These are phyloP conservation scores for Saprolegnia parasitica DNA, from an alignment of 352 stramenopile genomes.

Conservation along the genomic window DNA sequence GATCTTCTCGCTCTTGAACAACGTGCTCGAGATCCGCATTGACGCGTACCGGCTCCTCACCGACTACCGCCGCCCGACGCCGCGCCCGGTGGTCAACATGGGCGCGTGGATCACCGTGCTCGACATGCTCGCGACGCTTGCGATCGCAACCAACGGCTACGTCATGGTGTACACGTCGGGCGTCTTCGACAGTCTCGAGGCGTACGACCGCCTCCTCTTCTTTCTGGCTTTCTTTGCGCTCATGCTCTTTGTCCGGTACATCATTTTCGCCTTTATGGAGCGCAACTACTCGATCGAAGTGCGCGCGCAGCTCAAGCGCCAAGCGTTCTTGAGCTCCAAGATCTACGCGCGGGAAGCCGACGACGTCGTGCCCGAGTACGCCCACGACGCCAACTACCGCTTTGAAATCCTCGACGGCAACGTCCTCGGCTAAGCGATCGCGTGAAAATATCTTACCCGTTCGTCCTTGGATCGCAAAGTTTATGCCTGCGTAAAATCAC, in stretches of 20 bases:
- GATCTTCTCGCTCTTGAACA: slow-evolving; percentile 88
- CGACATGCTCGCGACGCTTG: slow-evolving; percentile 82
- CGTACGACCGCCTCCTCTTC: slow-evolving; percentile 55
- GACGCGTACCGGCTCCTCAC: slow-evolving; percentile 83
- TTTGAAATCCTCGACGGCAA: slow-evolving; percentile 1
- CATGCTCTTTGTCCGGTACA: slow-evolving; percentile 84
- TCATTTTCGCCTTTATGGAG: slow-evolving; percentile 65
- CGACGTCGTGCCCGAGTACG: slow-evolving; percentile 12
- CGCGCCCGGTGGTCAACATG: slow-evolving; percentile 76
- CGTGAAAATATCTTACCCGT: no score
- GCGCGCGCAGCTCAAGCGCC: slow-evolving; percentile 62
- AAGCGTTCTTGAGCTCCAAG: slow-evolving; percentile 82
- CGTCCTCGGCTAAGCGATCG: background rate
- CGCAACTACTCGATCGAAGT: slow-evolving; percentile 61
- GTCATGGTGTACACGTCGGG: slow-evolving; percentile 89
- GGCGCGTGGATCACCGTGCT: slow-evolving; percentile 91
- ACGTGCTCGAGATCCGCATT: slow-evolving; percentile 89
- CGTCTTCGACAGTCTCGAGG: slow-evolving; percentile 73
- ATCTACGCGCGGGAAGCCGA: slow-evolving; percentile 14
- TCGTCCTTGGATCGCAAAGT: no score
- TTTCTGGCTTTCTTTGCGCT: slow-evolving; percentile 65
- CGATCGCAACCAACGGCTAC: slow-evolving; percentile 89
- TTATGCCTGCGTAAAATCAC: no score
- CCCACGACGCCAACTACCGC: background rate
- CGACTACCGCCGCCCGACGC: slow-evolving; percentile 67